Conservation (phyloP, 176 grass and related monocot genomes). For the Bothriochloa decipiens region DNA sequence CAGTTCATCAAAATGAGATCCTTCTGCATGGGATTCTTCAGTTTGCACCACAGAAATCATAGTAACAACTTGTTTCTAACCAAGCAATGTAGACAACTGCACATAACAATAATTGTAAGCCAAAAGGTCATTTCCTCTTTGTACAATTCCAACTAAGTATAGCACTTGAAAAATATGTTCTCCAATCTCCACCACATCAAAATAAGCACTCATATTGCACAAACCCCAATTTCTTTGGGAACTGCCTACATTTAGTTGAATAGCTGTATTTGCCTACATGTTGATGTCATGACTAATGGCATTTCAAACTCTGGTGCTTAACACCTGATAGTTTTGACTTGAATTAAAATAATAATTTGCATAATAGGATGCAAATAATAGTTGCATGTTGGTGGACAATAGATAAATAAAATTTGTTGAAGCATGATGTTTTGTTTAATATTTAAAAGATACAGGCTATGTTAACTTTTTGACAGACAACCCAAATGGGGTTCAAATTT, state of each 20-base stretch:
- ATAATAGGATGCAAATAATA: neutral
- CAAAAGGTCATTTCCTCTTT: neutral
- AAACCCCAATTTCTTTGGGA: neutral
- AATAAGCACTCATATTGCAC: conserved; percentile 18
- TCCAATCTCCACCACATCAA: neutral
- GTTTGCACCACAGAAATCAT: conserved; percentile 12
- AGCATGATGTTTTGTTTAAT: neutral
- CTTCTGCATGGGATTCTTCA: conserved; percentile 20
- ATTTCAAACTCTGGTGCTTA: conserved; percentile 21
- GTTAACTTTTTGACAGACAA: conserved; percentile 18
- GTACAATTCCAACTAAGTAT: neutral
- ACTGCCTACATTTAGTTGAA: neutral
- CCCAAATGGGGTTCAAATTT: neutral
- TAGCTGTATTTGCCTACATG: conserved; percentile 20
- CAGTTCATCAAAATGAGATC: conserved; percentile 26
- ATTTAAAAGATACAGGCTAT: conserved; percentile 18
- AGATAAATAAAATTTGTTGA: neutral
- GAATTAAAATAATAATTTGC: conserved; percentile 12
- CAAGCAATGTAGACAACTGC: neutral
- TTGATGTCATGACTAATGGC: neutral
- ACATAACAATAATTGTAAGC: neutral
- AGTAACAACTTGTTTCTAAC: neutral
- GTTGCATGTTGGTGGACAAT: neutral
- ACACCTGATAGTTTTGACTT: conserved; percentile 11
- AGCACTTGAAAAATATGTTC: neutral